These are phyloP conservation scores for Blastobotrys serpentis DNA, from an alignment of 1,139 yeast genomes.

Conservation along the genomic window DNA sequence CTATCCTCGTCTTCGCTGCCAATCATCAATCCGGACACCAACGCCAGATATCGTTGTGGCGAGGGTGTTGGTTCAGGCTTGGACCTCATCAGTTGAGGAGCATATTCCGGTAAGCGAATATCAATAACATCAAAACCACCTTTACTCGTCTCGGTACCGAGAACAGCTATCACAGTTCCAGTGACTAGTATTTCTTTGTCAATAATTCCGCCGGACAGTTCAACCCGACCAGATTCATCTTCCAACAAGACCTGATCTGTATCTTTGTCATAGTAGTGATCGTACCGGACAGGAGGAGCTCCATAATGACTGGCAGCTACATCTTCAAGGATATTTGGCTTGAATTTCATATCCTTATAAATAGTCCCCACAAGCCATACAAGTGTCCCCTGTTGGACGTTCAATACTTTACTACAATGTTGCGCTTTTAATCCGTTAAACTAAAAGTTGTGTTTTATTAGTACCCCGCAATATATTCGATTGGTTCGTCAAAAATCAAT, in stretches of 20 bases:
- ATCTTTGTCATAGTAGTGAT: conserved; percentile 53
- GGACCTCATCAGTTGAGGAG: conserved; percentile 51
- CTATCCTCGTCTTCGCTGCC: conserved; percentile 46
- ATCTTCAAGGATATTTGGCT: conserved; percentile 81
- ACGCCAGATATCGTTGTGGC: conserved; percentile 49
- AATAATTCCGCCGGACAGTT: conserved; percentile 64
- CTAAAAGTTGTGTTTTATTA: background rate
- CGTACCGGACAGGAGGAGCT: conserved; percentile 39
- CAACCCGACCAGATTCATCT: conserved; percentile 89
- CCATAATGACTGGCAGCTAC: conserved; percentile 55
- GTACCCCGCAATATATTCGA: too few relatives aligned
- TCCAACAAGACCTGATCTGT: conserved; percentile 71
- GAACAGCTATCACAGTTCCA: conserved; percentile 78
- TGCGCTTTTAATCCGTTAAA: conserved; percentile 38
- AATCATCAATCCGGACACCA: conserved; percentile 73
- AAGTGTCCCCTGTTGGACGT: conserved; percentile 64
- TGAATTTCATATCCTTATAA: conserved; percentile 77
- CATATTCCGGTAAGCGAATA: conserved; percentile 63
- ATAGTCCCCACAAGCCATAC: conserved; percentile 93
- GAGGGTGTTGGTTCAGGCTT: conserved; percentile 12
- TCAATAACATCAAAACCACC: conserved; percentile 88
- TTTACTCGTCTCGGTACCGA: conserved; percentile 81
- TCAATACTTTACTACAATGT: conserved; percentile 66
- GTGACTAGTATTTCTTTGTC: conserved; percentile 62
- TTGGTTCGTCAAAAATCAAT: too few relatives aligned